A percentile compares a stretch with the other conserved stretches of the same genome.
phyloP scores from a whole-genome alignment of 192 early-diverging fungal species.

The Backusella macrospora region DNA sequence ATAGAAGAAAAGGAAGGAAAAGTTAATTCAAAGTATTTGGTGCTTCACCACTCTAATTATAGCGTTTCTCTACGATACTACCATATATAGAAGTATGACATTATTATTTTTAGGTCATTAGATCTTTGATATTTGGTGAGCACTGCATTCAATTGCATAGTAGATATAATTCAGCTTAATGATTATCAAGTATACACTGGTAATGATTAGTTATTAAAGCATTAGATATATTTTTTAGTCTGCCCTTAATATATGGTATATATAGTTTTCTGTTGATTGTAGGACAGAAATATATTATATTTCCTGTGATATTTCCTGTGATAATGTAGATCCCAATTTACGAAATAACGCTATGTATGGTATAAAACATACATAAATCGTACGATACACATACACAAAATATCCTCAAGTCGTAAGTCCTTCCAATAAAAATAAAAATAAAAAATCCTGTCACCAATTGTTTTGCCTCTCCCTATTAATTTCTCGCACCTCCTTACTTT shows the following conservation, averaged over 20 bases:
- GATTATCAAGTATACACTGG: background rate
- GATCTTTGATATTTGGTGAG: background rate
- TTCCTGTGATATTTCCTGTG: background rate
- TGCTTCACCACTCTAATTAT: background rate
- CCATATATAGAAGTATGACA: background rate
- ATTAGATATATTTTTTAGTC: background rate
- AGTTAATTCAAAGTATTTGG: too few species aligned
- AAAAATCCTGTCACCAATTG: too few species aligned
- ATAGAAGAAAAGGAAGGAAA: too few species aligned
- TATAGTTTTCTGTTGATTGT: background rate
- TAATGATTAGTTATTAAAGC: background rate
- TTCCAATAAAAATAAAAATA: too few species aligned
- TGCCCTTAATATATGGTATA: background rate
- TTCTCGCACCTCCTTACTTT: too few species aligned
- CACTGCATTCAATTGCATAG: background rate
- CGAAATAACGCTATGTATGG: background rate
- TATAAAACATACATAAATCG: background rate
- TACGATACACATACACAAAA: background rate
- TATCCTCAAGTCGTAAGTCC: background rate
- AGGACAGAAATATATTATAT: background rate
- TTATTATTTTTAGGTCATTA: constrained; percentile 8
- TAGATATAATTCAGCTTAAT: background rate
- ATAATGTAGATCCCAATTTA: background rate
- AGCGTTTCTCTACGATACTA: background rate
- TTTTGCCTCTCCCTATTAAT: too few species aligned